These are phyloP conservation scores for Solanum pennellii DNA, from an alignment of 257 asterid genomes.

Conservation along the genomic window DNA sequence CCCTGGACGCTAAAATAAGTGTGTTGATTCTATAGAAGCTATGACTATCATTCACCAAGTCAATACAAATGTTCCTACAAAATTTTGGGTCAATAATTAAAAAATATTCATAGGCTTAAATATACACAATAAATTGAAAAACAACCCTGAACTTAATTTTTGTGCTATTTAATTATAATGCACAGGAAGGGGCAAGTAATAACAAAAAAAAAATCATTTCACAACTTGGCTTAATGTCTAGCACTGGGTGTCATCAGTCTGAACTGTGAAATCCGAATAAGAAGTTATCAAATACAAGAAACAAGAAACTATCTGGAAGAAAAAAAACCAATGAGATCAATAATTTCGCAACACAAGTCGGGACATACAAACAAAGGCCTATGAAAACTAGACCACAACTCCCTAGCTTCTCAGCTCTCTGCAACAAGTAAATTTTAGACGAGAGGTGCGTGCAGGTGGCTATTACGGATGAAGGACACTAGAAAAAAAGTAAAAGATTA, in stretches of 20 bases:
- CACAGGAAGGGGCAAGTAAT: background rate
- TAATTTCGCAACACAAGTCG: background rate
- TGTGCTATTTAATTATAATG: background rate
- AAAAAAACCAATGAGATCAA: background rate
- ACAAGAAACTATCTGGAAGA: background rate
- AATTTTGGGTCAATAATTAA: too few relatives aligned
- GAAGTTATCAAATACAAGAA: background rate
- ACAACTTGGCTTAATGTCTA: background rate
- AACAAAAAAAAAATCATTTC: background rate
- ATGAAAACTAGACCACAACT: background rate
- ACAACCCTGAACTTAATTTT: too few relatives aligned
- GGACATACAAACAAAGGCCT: background rate
- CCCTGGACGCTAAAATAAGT: too few relatives aligned
- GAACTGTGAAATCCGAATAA: background rate
- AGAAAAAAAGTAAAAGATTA: slow-evolving; percentile 10
- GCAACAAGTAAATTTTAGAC: background rate
- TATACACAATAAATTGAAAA: too few relatives aligned
- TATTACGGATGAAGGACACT: background rate
- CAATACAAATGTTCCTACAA: background rate
- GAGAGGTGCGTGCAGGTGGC: background rate
- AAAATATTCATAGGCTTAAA: background rate
- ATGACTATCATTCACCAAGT: background rate
- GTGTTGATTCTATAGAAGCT: background rate
- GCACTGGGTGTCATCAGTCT: background rate
- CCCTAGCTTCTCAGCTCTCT: background rate